A percentile compares a stretch with the other conserved stretches of the same genome.
phyloP scores from a whole-genome alignment of 345 rosid genomes.

The Citrus reticulata region DNA sequence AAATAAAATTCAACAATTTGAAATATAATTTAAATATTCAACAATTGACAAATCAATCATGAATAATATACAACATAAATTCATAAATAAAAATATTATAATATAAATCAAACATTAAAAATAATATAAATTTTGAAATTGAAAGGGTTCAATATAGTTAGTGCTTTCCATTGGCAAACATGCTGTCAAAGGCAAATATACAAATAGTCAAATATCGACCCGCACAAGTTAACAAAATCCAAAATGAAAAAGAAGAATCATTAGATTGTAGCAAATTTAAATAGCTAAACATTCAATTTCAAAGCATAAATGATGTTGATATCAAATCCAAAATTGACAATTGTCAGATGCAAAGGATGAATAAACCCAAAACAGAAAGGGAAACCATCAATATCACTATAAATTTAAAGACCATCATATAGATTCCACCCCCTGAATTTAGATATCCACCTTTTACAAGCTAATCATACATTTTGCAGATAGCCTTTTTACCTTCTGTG shows the following conservation, averaged over 20 bases:
- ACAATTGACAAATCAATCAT: no score
- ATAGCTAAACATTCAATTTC: neutral
- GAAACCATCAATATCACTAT: neutral
- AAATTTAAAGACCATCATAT: neutral
- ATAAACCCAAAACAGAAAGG: neutral
- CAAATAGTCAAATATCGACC: slow-evolving; percentile 58
- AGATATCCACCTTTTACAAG: neutral
- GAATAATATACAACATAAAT: no score
- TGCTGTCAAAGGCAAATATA: slow-evolving; percentile 72
- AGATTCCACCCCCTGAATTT: neutral
- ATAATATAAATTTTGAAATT: neutral
- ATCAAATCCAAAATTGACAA: neutral
- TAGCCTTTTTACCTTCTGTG: neutral
- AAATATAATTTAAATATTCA: no score
- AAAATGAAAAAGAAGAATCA: slow-evolving; percentile 7
- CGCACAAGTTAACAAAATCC: slow-evolving; percentile 31
- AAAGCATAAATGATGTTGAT: neutral
- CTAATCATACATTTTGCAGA: neutral
- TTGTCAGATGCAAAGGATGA: neutral
- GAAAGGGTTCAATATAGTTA: slow-evolving; percentile 29
- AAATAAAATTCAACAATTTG: no score
- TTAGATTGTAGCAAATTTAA: neutral
- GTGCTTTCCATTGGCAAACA: slow-evolving; percentile 71
- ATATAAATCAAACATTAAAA: no score
- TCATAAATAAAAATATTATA: no score